Evolutionary conservation across 2,329 filamentous ascomycete species (phyloP).

Genomic region (Fonsecaea pedrosoi): DNA sequence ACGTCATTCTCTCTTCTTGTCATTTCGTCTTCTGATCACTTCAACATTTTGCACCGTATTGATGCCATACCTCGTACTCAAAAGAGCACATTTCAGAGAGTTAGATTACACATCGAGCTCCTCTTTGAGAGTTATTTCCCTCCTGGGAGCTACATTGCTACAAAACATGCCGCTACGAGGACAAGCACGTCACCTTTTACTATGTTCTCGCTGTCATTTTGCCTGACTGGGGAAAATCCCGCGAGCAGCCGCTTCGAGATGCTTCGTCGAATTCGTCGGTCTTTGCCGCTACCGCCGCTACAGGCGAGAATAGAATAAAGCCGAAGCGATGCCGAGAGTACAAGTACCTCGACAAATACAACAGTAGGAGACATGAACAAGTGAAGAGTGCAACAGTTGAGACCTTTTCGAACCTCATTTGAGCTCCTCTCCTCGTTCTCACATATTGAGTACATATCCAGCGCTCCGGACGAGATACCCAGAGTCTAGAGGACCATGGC

Average conservation of each 20-base stretch:
- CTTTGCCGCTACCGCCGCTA: neutral
- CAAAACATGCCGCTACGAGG: too few species aligned
- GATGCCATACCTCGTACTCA: too few species aligned
- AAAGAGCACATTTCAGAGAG: neutral
- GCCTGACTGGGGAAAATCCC: neutral
- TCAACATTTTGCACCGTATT: neutral
- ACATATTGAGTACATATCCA: neutral
- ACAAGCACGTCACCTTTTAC: too few species aligned
- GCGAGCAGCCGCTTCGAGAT: slow-evolving; percentile 1
- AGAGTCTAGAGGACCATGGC: neutral
- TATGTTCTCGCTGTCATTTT: neutral
- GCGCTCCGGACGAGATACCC: neutral
- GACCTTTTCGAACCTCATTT: neutral
- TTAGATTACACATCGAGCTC: neutral
- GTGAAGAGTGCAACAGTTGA: neutral
- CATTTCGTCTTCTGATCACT: neutral
- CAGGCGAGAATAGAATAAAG: neutral
- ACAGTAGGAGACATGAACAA: neutral
- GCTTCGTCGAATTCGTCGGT: neutral
- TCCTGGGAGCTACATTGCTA: too few species aligned
- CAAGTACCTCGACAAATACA: slow-evolving; percentile 1
- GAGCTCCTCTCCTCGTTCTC: neutral
- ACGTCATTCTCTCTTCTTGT: neutral
- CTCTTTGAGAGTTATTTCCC: neutral
- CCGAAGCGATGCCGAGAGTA: slow-evolving; percentile 3